phyloP scores from a whole-genome alignment of 2,329 filamentous ascomycete genomes.

The Stachybotrys elegans region DNA sequence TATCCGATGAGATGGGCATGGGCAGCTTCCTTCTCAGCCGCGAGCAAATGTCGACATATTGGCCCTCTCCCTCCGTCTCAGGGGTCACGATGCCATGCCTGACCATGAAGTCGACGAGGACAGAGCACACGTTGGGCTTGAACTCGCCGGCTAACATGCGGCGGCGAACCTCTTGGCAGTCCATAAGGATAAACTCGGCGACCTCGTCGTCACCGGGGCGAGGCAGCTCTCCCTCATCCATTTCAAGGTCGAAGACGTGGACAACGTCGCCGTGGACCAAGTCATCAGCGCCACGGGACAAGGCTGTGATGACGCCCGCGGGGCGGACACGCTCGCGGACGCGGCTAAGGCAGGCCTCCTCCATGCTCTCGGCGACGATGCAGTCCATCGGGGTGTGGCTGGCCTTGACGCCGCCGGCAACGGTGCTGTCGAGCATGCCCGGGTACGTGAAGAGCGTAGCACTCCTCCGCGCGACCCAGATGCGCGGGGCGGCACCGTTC shows the following conservation, averaged over 20 bases:
- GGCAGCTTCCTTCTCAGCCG: constrained; percentile 40
- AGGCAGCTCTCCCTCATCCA: constrained; percentile 52
- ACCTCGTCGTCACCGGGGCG: constrained; percentile 75
- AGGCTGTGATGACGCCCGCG: constrained; percentile 29
- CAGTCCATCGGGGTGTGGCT: constrained; percentile 62
- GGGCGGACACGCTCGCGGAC: constrained; percentile 18
- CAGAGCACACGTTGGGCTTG: constrained; percentile 77
- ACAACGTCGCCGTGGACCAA: constrained; percentile 34
- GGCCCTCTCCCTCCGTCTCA: constrained; percentile 66
- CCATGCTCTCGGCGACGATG: constrained; percentile 64
- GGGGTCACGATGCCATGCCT: constrained; percentile 68
- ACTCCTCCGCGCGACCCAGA: constrained; percentile 70
- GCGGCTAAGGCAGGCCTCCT: constrained; percentile 55
- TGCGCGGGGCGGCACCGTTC: constrained; percentile 42
- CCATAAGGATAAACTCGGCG: constrained; percentile 66
- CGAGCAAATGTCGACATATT: constrained; percentile 63
- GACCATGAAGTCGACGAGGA: constrained; percentile 78
- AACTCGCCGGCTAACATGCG: constrained; percentile 66
- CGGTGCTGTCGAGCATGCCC: constrained; percentile 72
- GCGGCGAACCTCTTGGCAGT: constrained; percentile 51
- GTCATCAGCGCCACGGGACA: constrained; percentile 19
- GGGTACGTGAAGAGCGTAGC: constrained; percentile 66
- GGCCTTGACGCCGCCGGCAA: constrained; percentile 70
- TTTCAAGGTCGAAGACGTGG: constrained; percentile 73
- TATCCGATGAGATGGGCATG: constrained; percentile 25